Evolutionary conservation across 805 yeast species (phyloP).

Genomic region (Brettanomyces bruxellensis): DNA sequence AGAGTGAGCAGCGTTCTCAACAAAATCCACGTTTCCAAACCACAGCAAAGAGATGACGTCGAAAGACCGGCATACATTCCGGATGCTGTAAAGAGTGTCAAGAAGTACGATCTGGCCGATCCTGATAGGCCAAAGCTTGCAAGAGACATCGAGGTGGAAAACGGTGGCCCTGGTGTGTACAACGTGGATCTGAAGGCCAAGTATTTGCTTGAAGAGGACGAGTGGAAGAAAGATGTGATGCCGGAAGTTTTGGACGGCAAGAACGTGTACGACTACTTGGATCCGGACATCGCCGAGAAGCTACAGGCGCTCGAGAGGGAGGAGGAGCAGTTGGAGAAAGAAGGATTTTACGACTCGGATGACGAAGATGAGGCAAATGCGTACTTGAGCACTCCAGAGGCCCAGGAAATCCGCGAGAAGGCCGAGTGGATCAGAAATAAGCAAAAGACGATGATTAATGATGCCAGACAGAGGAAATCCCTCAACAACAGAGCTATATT

Average conservation of each 20-base stretch:
- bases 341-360: conserved; percentile 94
- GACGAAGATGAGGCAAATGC: conserved; percentile 42
- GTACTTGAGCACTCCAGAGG: conserved; percentile 41
- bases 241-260: conserved; percentile 95
- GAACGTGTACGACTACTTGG: conserved; percentile 95
- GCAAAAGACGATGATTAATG: conserved; percentile 88
- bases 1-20: conserved; percentile 83
- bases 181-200: conserved; percentile 89
- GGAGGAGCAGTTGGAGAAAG: conserved; percentile 86
- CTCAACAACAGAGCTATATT: conserved; percentile 78
- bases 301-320: conserved; percentile 94
- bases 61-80: conserved; percentile 79
- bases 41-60: conserved; percentile 80
- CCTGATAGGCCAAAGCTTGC: conserved; percentile 77
- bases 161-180: conserved; percentile 98
- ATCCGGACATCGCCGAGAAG: conserved; percentile 89
- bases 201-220: conserved; percentile 87
- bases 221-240: conserved; percentile 96
- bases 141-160: conserved; percentile 83
- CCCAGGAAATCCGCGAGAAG: conserved; percentile 66
- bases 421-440: conserved; percentile 94
- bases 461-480: conserved; percentile 78
- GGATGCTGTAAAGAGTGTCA: conserved; percentile 50
- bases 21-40: conserved; percentile 91
- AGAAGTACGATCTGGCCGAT: conserved; percentile 69